Conservation (phyloP, 2,329 filamentous ascomycete genomes). For the Trichoderma guizhouense region DNA sequence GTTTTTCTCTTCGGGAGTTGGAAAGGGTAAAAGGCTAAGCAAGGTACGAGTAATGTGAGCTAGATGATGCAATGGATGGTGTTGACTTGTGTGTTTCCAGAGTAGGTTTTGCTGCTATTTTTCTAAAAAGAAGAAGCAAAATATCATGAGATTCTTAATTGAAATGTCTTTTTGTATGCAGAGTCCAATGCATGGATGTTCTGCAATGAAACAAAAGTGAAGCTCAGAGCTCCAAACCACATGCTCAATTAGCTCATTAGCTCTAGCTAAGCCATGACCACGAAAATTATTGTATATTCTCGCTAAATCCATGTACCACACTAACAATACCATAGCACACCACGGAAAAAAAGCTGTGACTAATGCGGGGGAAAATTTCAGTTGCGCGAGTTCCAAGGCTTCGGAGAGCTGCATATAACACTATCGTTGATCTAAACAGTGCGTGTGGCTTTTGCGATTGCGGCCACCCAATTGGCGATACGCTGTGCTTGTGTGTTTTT, state of each 20-base stretch:
- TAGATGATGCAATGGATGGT: neutral
- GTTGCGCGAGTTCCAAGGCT: neutral
- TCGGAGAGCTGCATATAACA: neutral
- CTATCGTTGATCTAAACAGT: neutral
- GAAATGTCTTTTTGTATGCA: no score
- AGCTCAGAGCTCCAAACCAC: neutral
- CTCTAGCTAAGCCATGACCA: neutral
- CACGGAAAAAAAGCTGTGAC: neutral
- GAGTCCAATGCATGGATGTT: neutral
- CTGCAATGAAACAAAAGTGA: neutral
- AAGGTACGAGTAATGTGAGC: neutral
- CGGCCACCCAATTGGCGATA: neutral
- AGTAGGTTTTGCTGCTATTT: neutral
- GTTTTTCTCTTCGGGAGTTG: neutral
- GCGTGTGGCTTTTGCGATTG: neutral
- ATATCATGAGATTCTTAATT: neutral
- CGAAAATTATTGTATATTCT: fast-evolving
- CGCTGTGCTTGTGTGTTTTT: neutral
- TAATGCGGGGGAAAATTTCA: conserved; percentile 9
- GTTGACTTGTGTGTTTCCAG: neutral
- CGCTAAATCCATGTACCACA: neutral
- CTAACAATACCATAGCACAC: neutral
- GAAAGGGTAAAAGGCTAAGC: neutral
- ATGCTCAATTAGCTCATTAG: neutral
- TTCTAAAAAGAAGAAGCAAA: neutral